Conservation (phyloP, 768 basidiomycete genomes). For the Gloeostereum incarnatum region DNA sequence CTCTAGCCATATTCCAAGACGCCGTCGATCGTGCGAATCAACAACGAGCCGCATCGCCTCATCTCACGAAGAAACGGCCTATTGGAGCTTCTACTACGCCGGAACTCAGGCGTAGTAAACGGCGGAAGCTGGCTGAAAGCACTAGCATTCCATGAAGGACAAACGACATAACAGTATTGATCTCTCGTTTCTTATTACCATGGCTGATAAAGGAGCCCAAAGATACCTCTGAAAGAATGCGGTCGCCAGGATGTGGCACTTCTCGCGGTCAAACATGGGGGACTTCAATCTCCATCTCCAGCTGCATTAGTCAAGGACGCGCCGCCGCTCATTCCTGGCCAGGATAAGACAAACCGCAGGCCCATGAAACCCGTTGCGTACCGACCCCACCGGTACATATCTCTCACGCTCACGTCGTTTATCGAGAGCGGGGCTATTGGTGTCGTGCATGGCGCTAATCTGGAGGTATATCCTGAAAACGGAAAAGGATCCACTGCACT, state of each 20-base stretch:
- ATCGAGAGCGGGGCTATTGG: constrained; percentile 7
- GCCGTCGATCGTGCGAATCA: constrained; percentile 11
- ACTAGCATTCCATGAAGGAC: too few relatives aligned
- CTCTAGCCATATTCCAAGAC: constrained; percentile 11
- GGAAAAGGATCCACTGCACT: neutral
- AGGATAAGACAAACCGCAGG: too few relatives aligned
- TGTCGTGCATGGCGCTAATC: constrained; percentile 4
- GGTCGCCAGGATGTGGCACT: constrained; percentile 7
- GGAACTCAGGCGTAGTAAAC: too few relatives aligned
- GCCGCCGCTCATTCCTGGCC: neutral
- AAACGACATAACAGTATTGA: too few relatives aligned
- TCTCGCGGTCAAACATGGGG: neutral
- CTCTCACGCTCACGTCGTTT: constrained; percentile 1
- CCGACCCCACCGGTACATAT: neutral
- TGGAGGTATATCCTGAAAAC: constrained; percentile 3
- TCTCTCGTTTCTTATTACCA: too few relatives aligned
- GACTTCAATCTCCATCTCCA: neutral
- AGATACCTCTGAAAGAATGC: constrained; percentile 6
- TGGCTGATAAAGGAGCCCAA: too few relatives aligned
- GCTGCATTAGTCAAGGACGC: neutral
- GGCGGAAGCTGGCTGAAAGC: too few relatives aligned
- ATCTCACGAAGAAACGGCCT: too few relatives aligned
- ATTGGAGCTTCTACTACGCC: too few relatives aligned
- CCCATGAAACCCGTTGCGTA: too few relatives aligned
- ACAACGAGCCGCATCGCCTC: too few relatives aligned